Evolutionary conservation across 768 basidiomycete species (phyloP), one percentile per base, ranked within the genome.

Genomic region (Hysterangium stoloniferum): DNA sequence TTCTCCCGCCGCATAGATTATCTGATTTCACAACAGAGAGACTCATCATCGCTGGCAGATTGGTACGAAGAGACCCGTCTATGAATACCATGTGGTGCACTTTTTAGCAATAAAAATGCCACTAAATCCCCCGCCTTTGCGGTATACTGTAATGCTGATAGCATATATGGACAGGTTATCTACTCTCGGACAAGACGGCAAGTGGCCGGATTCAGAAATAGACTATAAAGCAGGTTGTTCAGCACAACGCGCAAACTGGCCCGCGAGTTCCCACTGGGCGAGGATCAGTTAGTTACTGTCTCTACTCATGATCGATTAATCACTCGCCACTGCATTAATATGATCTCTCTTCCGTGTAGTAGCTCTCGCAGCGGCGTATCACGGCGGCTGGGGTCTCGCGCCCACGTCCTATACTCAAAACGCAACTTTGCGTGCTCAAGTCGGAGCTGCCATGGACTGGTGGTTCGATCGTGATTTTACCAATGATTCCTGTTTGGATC

Each of bases 211-310:
- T 57, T 60, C 66, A 2, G 67, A 72, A 37, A 68, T 86, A 15
- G 73, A 84, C 57, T 84, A 84, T 56, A 72, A 77, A 0, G 69
- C 78, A 19, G 83, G 83, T 6, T 85, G 84, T 54, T 59, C 62
- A 35, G 83, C 79, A 5, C 73, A 72, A 48, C 70, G 76, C 9
- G 82, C 82, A 4, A 85, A 81, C 56, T 85, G 84, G 84, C 82
- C 81, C 7, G 82, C 82, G 11, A 70, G 78, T 61, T 61, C 55
- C 1, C 81, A 84, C 55, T 83, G 79, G 65, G 33, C 43, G 9
- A 54, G 66, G 13, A 52, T 65, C 8, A 56, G 66, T 44, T 27
- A 40, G 37, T 7, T 17, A 19, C 29, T 32, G 9, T 19, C 36
- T 19, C 29, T 28, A 24, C 46, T 46, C 22, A 42, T 52, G 12